Percentiles rank a stretch among this genome's conserved stretches.
phyloP scores from a whole-genome alignment of 352 stramenopile species.

The Plasmopara viticola region DNA sequence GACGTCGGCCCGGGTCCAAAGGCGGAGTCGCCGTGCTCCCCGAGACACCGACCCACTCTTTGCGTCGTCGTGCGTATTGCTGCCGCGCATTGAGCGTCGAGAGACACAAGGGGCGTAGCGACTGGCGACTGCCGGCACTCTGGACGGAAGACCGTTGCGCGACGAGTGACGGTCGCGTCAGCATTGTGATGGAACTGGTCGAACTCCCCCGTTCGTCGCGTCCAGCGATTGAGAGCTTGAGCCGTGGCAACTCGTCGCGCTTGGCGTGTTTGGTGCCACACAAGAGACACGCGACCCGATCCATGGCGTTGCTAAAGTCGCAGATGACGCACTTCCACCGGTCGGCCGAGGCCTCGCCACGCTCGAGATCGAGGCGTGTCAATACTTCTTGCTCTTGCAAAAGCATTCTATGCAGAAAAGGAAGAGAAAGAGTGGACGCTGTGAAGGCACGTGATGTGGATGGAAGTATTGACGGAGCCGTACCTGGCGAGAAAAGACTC shows the following conservation, averaged over 20 bases:
- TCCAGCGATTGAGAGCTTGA: constrained; percentile 29
- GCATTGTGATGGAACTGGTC: constrained; percentile 22
- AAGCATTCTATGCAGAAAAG: constrained; percentile 29
- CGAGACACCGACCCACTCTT: constrained; percentile 75
- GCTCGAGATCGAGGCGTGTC: constrained; percentile 69
- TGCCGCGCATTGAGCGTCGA: constrained; percentile 68
- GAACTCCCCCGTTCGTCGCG: constrained; percentile 23
- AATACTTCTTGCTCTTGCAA: constrained; percentile 50
- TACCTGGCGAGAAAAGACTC: constrained; percentile 44
- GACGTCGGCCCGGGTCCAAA: constrained; percentile 64
- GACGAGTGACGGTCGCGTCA: constrained; percentile 18
- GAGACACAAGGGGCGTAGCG: constrained; percentile 31
- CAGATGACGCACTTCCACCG: constrained; percentile 75
- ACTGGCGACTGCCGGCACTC: constrained; percentile 13
- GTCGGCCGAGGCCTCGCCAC: constrained; percentile 49
- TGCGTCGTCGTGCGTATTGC: constrained; percentile 68
- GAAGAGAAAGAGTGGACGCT: neutral
- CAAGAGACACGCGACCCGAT: constrained; percentile 53
- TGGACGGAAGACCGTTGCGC: constrained; percentile 16
- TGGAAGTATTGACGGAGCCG: constrained; percentile 1
- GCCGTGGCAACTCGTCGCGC: constrained; percentile 17
- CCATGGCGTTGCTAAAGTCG: constrained; percentile 70
- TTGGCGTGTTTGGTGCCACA: constrained; percentile 67
- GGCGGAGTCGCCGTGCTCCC: constrained; percentile 45
- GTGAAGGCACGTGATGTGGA: neutral